Evolutionary conservation across 176 grass and related monocot species (phyloP).

Genomic region (maize (Zea mays)): Zm-B73-REFERENCE-NAM-5.0 NC_050096.1:278069501-278070000

Average conservation of each 20-base stretch:
- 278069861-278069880: conserved; percentile 37
- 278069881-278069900: background rate
- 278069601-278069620: background rate
- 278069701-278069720: background rate
- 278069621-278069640: background rate
- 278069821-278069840: conserved; percentile 87
- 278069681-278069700: background rate
- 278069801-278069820: conserved; percentile 72
- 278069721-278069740: background rate
- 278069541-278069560: conserved; percentile 58
- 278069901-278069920: background rate
- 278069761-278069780: conserved; percentile 53
- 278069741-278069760: conserved; percentile 19
- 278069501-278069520: conserved; percentile 38
- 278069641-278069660: background rate
- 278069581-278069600: background rate
- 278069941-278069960: background rate
- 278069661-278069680: conserved; percentile 18
- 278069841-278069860: conserved; percentile 77
- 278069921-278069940: background rate
- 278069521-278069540: conserved; percentile 75
- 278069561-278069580: conserved; percentile 41
- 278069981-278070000: background rate
- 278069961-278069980: background rate
- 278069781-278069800: conserved; percentile 74